Base-by-base conservation (phyloP, 1,284 basidiomycete species). In the Agroathelia rolfsii region DNA sequence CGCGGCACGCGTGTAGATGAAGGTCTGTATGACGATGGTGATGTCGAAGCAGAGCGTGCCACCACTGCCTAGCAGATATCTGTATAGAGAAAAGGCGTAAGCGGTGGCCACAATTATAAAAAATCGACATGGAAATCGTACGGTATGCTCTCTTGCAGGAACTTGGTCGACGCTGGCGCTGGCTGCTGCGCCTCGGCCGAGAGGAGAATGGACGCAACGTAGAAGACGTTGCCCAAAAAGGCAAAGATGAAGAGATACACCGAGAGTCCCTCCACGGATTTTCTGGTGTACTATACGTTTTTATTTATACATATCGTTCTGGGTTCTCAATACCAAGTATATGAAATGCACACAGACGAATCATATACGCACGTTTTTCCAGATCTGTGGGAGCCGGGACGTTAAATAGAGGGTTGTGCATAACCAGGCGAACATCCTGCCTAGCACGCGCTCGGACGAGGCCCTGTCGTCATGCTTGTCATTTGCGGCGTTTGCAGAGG, bases 181-280 rank as follows among this genome's bases (percentile, higher is more conserved):
- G 81, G 69, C 20, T 64, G 55, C 35, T 51, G 55, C 32, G 73
- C 61, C 32, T 66, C 62, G 3, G 77, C 72, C 26, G 77, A 80
- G 8, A 71, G 64, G 16, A 93, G 52, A 46, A 94, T 84, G 4
- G 88, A 92, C 26, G 78, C 54, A 35, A 93, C 89, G 52, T 95
- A 95, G 51, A 92, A 87, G 6, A 74, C 58, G 56, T 95, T 96
- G 37, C 90, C 92, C 20, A 86, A 59, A 54, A 95, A 95, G 4
- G 92, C 92, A 51, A 84, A 89, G 28, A 92, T 53, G 54, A 96
- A 96, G 13, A 96, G 69, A 50, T 80, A 79, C 56, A 95, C 82
- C n/a, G 90, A 92, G 25, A 96, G 69, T 5, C 92, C 92, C 65
- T 92, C 89, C 10, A 93, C 85, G 12, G 89, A 94, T 61, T 90